Percentiles rank a stretch among this genome's conserved stretches.
These are phyloP conservation scores for Microcyclospora tardicrescens DNA, from an alignment of 2,329 filamentous ascomycete genomes.

Conservation along the genomic window DNA sequence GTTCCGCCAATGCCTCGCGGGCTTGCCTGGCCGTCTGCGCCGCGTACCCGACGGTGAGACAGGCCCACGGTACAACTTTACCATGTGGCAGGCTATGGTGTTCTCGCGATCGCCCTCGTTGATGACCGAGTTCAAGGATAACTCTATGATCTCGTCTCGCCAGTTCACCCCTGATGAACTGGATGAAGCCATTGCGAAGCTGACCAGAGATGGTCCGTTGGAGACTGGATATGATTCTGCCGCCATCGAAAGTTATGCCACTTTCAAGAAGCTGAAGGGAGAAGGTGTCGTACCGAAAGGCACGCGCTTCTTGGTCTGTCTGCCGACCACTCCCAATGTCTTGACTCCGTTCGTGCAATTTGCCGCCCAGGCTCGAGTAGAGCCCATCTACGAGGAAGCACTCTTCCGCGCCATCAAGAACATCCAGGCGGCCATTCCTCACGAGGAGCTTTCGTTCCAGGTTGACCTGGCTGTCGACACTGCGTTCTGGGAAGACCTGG, in stretches of 20 bases:
- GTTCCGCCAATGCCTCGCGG: constrained; percentile 19
- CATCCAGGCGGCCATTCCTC: constrained; percentile 22
- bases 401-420: constrained; percentile 17
- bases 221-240: constrained; percentile 22
- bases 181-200: constrained; percentile 11
- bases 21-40: constrained; percentile 22
- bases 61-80: constrained; percentile 22
- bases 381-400: constrained; percentile 24
- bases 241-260: constrained; percentile 23
- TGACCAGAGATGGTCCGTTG: constrained; percentile 5
- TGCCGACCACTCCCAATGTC: constrained; percentile 20
- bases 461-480: constrained; percentile 24
- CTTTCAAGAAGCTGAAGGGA: constrained; percentile 19
- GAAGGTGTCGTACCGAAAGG: constrained; percentile 18
- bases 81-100: constrained; percentile 21
- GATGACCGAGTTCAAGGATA: constrained; percentile 13
- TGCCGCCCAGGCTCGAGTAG: constrained; percentile 17
- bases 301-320: constrained; percentile 23
- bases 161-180: constrained; percentile 13
- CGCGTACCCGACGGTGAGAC: constrained; percentile 33
- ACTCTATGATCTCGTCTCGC: constrained; percentile 7
- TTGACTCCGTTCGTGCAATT: constrained; percentile 16
- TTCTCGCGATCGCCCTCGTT: constrained; percentile 18
- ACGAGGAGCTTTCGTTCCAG: constrained; percentile 25
- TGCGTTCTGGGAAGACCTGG: constrained; percentile 20